Evolutionary conservation across 1,139 yeast species (phyloP), one percentile per base, ranked within the genome.

Genomic region (Lodderomyces elongisporus): DNA sequence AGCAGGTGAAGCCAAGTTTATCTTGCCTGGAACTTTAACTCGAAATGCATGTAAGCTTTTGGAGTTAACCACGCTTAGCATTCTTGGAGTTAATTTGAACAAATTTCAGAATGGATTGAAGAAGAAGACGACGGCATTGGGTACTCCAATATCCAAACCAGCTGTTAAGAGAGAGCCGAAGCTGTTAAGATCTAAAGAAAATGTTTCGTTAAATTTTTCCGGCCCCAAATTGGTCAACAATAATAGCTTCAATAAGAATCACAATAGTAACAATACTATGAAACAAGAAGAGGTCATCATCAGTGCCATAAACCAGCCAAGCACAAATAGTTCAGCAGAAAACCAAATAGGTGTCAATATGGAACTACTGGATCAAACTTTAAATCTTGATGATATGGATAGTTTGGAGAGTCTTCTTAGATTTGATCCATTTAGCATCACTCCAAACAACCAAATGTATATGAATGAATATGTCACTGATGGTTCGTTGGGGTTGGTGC

Each of bases 401-500:
- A 42, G 37, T 17, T 43, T 60, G 14, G 66, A 61, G 18, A 52
- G 46, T 17, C 46, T 65, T 3, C 49, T 67, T 15, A 56, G 57
- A 33, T 66, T 66, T 43, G 73, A 67, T 41, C 73, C 72, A 4
- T 66, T 60, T 43, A 61, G 64, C 31, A 58, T 59, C 27, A 57
- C 58, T 38, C 54, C 53, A 34, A 59, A 64, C 46, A 52, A 71
- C 47, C 52, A 71, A 47, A 42, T 55, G 45, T 51, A 67, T 51
- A 53, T 66, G 44, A 64, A 64, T 42, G 82, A 76, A 41, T 78
- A 77, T 54, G 82, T 78, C 9, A 82, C 82, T 10, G 85, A 78
- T 56, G 84, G 84, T 1, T 78, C 85, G 0, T 54, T 78, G 30
- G 85, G 84, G 0, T 56, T 78, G 38, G 81, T 77, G 3, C 78